phyloP scores from a whole-genome alignment of 1,284 basidiomycete species.

The Sporisorium iseilematis-ciliati region DNA sequence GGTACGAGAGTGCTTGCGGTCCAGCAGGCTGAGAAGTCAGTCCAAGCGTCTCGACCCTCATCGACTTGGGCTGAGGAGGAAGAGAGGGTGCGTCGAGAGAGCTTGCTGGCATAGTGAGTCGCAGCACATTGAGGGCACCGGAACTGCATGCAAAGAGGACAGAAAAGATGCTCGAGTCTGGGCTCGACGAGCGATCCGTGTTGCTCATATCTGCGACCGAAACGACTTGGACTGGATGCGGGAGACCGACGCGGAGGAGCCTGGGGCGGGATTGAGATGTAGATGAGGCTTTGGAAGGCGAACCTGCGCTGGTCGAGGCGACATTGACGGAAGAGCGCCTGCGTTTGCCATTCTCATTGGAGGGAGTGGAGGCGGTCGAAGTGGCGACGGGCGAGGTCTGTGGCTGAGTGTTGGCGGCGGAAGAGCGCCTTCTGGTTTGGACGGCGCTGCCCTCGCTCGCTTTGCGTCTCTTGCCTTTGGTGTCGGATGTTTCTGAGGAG shows the following conservation, averaged over 20 bases:
- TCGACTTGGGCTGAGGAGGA: constrained; percentile 18
- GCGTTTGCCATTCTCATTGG: constrained; percentile 59
- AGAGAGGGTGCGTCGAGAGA: constrained; percentile 1
- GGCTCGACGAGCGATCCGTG: neutral
- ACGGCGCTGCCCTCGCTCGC: constrained; percentile 37
- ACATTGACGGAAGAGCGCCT: constrained; percentile 42
- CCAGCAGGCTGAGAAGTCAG: constrained; percentile 48
- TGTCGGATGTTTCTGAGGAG: constrained; percentile 10
- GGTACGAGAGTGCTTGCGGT: constrained; percentile 50
- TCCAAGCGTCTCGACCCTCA: constrained; percentile 47
- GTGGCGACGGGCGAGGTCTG: constrained; percentile 1
- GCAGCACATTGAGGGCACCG: constrained; percentile 41
- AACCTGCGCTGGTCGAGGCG: constrained; percentile 5
- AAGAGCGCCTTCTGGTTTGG: constrained; percentile 23
- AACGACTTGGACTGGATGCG: constrained; percentile 53
- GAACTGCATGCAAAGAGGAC: constrained; percentile 52
- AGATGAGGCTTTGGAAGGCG: constrained; percentile 15
- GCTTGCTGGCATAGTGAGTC: constrained; percentile 28
- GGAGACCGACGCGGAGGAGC: constrained; percentile 47
- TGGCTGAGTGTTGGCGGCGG: constrained; percentile 11
- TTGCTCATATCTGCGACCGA: constrained; percentile 44
- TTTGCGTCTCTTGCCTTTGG: constrained; percentile 57
- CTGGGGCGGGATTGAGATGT: constrained; percentile 12
- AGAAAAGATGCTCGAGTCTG: constrained; percentile 13
- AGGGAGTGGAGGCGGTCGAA: constrained; percentile 16